Evolutionary conservation across 495 filamentous ascomycete species (phyloP).

Genomic region (Podospora pseudopauciseta): DNA sequence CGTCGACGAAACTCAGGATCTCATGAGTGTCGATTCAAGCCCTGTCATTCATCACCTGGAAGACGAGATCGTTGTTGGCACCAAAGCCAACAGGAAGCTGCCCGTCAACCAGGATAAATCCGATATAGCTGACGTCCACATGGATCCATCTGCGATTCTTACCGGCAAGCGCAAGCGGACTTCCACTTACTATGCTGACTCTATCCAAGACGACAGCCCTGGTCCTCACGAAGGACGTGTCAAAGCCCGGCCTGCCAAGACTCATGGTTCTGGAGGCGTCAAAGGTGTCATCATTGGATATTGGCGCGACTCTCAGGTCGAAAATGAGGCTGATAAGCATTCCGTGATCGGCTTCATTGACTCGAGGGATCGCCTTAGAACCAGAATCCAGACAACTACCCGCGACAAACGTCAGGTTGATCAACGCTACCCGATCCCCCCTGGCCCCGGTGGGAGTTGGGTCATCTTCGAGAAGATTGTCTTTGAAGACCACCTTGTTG

Average conservation of each 20-base stretch:
- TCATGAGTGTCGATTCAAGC: constrained; percentile 31
- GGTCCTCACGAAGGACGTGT: constrained; percentile 25
- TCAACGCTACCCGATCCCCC: constrained; percentile 41
- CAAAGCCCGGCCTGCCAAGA: constrained; percentile 19
- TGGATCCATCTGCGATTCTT: constrained; percentile 29
- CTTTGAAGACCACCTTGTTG: constrained; percentile 47
- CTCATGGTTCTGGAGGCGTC: constrained; percentile 28
- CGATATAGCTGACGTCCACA: constrained; percentile 34
- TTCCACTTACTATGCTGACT: constrained; percentile 38
- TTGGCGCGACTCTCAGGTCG: constrained; percentile 50
- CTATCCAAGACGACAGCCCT: constrained; percentile 30
- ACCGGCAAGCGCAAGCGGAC: constrained; percentile 47
- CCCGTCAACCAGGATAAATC: constrained; percentile 26
- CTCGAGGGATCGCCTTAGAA: constrained; percentile 49
- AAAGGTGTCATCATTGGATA: constrained; percentile 50
- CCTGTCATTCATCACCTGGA: constrained; percentile 33
- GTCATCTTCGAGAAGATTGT: constrained; percentile 52
- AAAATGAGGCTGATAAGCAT: constrained; percentile 43
- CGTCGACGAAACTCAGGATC: constrained; percentile 17
- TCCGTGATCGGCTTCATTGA: constrained; percentile 54
- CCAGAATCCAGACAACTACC: constrained; percentile 43
- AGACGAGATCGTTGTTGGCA: constrained; percentile 48
- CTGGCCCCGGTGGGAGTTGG: constrained; percentile 54
- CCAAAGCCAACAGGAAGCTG: constrained; percentile 32
- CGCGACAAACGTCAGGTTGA: constrained; percentile 37